These are phyloP conservation scores for Sphagnum magellanicum DNA, from an alignment of 228 moss, liverwort and hornwort species.

Conservation along the genomic window DNA sequence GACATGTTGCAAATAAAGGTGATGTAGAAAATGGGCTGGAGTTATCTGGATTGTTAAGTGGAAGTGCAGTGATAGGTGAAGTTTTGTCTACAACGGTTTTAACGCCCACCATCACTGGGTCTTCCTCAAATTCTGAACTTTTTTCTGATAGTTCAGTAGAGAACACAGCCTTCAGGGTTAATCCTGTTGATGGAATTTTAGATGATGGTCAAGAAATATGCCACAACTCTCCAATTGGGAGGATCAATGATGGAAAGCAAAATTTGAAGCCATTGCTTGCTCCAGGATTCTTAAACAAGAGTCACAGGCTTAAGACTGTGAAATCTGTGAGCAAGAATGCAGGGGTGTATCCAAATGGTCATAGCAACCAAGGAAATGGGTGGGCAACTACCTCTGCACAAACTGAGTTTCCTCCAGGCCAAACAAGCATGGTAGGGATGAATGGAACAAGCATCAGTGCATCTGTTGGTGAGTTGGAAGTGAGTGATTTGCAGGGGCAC, in stretches of 20 bases:
- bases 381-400: background rate
- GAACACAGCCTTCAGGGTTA: background rate
- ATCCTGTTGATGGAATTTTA: background rate
- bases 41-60: background rate
- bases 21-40: slow-evolving; percentile 1
- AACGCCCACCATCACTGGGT: slow-evolving; percentile 1
- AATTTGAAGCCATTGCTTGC: slow-evolving; percentile 47
- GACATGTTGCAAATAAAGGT: background rate
- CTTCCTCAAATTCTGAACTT: background rate
- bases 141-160: background rate
- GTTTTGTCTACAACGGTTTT: slow-evolving; percentile 19
- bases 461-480: background rate
- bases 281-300: slow-evolving; percentile 51
- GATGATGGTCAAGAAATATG: too few relatives aligned
- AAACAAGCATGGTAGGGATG: background rate
- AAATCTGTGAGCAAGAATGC: background rate
- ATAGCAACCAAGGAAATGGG: background rate
- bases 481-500: background rate
- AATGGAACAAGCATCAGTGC: background rate
- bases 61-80: slow-evolving; percentile 12
- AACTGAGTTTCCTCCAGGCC: background rate
- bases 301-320: background rate
- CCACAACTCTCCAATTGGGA: background rate
- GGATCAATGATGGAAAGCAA: slow-evolving; percentile 4
- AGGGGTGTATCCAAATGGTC: background rate